A percentile compares a stretch with the other conserved stretches of the same genome.
phyloP scores from a whole-genome alignment of 2,329 filamentous ascomycete genomes.

The Talaromyces sp. region DNA sequence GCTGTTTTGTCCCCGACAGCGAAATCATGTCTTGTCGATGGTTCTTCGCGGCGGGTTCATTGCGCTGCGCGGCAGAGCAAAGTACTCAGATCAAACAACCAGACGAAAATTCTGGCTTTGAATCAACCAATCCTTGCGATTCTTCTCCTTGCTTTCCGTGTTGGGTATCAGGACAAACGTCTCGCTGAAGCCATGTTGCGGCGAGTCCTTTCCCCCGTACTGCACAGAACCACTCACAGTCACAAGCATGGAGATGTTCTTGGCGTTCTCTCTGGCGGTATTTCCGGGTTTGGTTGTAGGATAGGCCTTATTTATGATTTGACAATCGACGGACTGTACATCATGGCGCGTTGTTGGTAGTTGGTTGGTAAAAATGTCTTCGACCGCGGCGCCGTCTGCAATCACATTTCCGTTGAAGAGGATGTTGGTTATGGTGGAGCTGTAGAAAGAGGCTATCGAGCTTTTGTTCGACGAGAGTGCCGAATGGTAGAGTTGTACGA shows the following conservation, averaged over 20 bases:
- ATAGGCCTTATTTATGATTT: constrained; percentile 70
- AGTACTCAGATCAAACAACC: constrained; percentile 36
- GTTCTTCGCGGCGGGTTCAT: neutral
- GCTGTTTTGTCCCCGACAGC: neutral
- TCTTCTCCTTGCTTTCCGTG: constrained; percentile 53
- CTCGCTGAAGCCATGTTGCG: constrained; percentile 71
- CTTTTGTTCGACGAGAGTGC: constrained; percentile 61
- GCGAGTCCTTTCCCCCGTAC: constrained; percentile 62
- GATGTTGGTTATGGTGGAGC: constrained; percentile 60
- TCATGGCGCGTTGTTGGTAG: constrained; percentile 65
- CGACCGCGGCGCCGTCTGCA: constrained; percentile 60
- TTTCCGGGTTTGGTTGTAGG: constrained; percentile 49
- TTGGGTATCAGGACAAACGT: constrained; percentile 77
- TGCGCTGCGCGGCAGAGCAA: neutral
- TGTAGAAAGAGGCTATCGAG: constrained; percentile 67
- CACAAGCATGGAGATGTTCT: constrained; percentile 68
- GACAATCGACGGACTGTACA: constrained; percentile 70
- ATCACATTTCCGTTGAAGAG: constrained; percentile 73
- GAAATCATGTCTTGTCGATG: too few relatives aligned
- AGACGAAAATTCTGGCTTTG: constrained; percentile 68
- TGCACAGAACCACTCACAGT: constrained; percentile 69
- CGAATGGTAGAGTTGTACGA: constrained; percentile 71
- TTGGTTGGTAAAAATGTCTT: constrained; percentile 64
- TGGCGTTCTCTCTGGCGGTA: constrained; percentile 43
- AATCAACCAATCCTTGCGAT: constrained; percentile 60